phyloP scores from a whole-genome alignment of 192 early-diverging fungal genomes.

The Piromyces finnis region DNA sequence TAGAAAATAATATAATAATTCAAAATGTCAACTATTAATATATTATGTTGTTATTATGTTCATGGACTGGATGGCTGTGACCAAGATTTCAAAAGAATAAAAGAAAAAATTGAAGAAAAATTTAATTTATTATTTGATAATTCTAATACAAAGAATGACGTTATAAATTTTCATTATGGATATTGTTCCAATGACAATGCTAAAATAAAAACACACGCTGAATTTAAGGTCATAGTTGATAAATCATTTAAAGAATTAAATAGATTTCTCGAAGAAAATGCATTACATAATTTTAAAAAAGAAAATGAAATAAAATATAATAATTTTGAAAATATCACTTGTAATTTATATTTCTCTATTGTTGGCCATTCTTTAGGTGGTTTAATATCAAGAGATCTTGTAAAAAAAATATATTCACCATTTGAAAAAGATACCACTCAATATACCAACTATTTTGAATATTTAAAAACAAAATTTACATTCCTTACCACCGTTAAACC shows the following conservation, averaged over 20 bases:
- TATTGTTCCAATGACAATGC: neutral
- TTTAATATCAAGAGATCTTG: neutral
- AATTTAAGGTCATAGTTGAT: neutral
- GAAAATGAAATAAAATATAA: neutral
- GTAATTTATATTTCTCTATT: neutral
- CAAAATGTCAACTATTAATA: neutral
- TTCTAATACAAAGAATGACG: no score
- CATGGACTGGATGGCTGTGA: neutral
- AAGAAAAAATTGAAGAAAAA: neutral
- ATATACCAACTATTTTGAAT: neutral
- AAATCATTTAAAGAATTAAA: neutral
- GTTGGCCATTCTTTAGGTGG: neutral
- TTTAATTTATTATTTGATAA: neutral
- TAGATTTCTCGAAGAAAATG: neutral
- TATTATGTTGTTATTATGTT: neutral
- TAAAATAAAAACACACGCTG: neutral
- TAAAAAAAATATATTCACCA: neutral
- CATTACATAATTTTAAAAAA: neutral
- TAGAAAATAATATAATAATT: neutral
- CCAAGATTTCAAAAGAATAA: neutral
- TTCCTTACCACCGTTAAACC: neutral
- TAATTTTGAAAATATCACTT: neutral
- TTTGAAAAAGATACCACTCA: neutral
- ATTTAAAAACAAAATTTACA: neutral
- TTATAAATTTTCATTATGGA: neutral